Percentiles rank a stretch among this genome's conserved stretches.
Evolutionary conservation across 176 grass and related monocot genomes (phyloP).

Genomic region (Triticum timopheevii): DNA sequence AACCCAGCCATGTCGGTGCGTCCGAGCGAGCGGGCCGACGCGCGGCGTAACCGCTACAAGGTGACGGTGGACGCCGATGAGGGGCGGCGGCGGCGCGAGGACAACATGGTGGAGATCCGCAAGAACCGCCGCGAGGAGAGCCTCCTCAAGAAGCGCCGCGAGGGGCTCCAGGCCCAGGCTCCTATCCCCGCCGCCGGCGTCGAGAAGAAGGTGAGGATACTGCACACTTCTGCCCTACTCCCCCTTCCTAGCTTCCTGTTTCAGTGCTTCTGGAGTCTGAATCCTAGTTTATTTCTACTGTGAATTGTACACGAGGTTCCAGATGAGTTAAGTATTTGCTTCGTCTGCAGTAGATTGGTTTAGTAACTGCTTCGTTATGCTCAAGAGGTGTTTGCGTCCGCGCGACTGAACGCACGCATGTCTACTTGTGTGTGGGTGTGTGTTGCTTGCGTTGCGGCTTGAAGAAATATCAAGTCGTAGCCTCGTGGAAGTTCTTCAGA

Average conservation of each 20-base stretch:
- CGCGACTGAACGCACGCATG: background rate
- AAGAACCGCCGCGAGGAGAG: slow-evolving; percentile 94
- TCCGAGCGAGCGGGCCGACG: slow-evolving; percentile 72
- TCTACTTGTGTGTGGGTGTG: background rate
- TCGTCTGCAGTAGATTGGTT: background rate
- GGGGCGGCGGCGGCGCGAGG: slow-evolving; percentile 83
- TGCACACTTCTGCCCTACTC: background rate
- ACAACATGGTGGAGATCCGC: slow-evolving; percentile 98
- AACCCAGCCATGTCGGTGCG: slow-evolving; percentile 64
- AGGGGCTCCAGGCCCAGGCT: slow-evolving; percentile 67
- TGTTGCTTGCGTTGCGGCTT: background rate
- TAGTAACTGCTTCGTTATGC: background rate
- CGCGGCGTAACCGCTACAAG: slow-evolving; percentile 88
- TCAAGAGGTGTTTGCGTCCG: background rate
- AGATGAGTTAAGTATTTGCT: background rate
- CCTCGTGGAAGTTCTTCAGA: background rate
- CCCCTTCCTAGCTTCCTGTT: background rate
- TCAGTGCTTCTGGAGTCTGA: background rate
- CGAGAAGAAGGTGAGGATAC: slow-evolving; percentile 77
- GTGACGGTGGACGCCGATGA: slow-evolving; percentile 92
- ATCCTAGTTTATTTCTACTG: background rate
- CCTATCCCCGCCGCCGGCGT: slow-evolving; percentile 46
- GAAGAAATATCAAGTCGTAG: background rate
- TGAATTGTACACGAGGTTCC: background rate
- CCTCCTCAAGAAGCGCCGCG: slow-evolving; percentile 90